These are phyloP conservation scores for Thermothelomyces thermophilus DNA, from an alignment of 2,329 filamentous ascomycete genomes.

Conservation along the genomic window DNA sequence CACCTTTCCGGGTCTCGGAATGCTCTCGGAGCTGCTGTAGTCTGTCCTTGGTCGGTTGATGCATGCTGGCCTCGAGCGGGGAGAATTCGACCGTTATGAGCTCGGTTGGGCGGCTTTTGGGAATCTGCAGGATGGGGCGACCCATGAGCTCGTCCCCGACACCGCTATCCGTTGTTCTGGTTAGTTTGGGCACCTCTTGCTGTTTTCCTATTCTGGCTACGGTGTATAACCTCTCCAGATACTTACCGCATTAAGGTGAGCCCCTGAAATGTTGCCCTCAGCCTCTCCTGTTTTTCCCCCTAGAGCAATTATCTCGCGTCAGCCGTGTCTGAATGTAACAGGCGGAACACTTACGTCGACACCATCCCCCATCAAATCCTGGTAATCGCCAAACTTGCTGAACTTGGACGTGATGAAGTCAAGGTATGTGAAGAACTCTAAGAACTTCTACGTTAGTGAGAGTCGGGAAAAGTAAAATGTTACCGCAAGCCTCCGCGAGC, in stretches of 20 bases:
- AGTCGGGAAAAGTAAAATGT: background rate
- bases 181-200: too few species aligned
- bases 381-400: background rate
- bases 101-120: background rate
- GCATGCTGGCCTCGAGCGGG: too few species aligned
- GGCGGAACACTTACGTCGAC: background rate
- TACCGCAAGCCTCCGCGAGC: too few species aligned
- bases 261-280: background rate
- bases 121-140: slow-evolving; percentile 8
- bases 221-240: too few species aligned
- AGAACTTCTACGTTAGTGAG: too few species aligned
- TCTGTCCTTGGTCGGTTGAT: too few species aligned
- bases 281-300: background rate
- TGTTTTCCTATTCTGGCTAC: too few species aligned
- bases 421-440: slow-evolving; percentile 10
- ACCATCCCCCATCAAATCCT: background rate
- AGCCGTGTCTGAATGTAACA: background rate
- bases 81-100: too few species aligned
- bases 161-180: too few species aligned
- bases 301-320: background rate
- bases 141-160: slow-evolving; percentile 12
- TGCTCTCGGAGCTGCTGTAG: too few species aligned
- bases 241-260: slow-evolving; percentile 7
- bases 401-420: slow-evolving; percentile 9
- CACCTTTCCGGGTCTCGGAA: background rate